Base-by-base conservation (phyloP, 2,329 filamentous ascomycete species). In the Ophiostoma ulmi region DNA sequence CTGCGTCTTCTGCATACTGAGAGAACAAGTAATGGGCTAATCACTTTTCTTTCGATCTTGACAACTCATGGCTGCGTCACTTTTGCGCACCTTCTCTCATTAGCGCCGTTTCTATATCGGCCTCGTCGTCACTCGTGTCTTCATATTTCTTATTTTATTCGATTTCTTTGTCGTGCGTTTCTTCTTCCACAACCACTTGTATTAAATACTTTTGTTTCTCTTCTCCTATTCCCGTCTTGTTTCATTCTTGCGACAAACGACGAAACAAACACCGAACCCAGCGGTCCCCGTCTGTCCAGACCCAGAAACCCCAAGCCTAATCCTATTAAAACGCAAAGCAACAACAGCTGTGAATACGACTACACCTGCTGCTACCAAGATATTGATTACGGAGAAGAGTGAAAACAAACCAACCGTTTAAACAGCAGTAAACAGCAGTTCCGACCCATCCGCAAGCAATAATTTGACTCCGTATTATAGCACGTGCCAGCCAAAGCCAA, bases 21-120 rank as follows among this genome's bases (percentile, higher is more conserved):
- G 38, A 39, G 10, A 39, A 10, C 11, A 10, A 13, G 5, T 48
- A 48, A 10, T 48, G 4, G 13, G 44, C 44, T 48, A 48, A 48
- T 20, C 44, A 48, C 38, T 39, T 10, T 39, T 26, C n/a, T 22
- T 20, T 61, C 58, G 6, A 26, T 36, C 58, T 26, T 31, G 52
- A 58, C 67, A 70, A 52, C 41, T 52, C 52, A 64, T 68, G 35
- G 63, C 69, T 65, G 69, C 64, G 63, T 65, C 36, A 65, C 63
- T 14, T 31, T 67, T 68, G 65, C 69, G 65, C 69, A 58, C 65
- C 64, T 64, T 66, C 65, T 61, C 69, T 55, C 41, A 17, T 35
- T 64, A 65, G 63, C 63, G 63, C 36, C 63, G 63, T 41, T 38
- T 64, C 31, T 20, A 61, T 61, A 2, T 36, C 31, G 55, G 58